A percentile compares a stretch with the other conserved stretches of the same genome.
phyloP scores from a whole-genome alignment of 257 asterid genomes.

The Solanum dulcamara region DNA sequence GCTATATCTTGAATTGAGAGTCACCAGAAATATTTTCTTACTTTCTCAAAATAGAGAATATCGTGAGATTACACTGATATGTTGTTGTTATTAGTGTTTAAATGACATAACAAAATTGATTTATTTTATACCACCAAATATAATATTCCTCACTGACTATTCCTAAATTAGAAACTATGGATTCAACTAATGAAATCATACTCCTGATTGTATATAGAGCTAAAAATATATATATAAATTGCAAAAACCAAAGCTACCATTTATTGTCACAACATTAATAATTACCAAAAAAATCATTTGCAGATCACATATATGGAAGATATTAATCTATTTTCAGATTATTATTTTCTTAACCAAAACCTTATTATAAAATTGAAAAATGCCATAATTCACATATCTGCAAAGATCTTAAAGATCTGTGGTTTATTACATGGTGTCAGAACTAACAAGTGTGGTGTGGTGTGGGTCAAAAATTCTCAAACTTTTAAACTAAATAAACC shows the following conservation, averaged over 20 bases:
- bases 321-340: background rate
- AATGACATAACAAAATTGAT: no score
- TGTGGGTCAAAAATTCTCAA: background rate
- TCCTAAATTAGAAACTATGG: background rate
- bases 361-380: background rate
- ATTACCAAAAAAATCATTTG: background rate
- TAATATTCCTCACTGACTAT: background rate
- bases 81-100: accelerated
- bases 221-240: background rate
- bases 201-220: background rate
- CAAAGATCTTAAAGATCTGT: background rate
- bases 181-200: background rate
- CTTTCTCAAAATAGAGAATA: no score
- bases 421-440: background rate
- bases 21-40: background rate
- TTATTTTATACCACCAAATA: background rate
- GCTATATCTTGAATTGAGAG: background rate
- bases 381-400: background rate
- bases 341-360: background rate
- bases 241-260: background rate
- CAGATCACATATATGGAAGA: background rate
- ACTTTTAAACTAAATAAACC: background rate
- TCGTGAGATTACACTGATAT: background rate
- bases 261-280: background rate
- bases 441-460: background rate